Evolutionary conservation across 1,284 basidiomycete genomes (phyloP).

Genomic region (Leucocoprinus gongylophorus): DNA sequence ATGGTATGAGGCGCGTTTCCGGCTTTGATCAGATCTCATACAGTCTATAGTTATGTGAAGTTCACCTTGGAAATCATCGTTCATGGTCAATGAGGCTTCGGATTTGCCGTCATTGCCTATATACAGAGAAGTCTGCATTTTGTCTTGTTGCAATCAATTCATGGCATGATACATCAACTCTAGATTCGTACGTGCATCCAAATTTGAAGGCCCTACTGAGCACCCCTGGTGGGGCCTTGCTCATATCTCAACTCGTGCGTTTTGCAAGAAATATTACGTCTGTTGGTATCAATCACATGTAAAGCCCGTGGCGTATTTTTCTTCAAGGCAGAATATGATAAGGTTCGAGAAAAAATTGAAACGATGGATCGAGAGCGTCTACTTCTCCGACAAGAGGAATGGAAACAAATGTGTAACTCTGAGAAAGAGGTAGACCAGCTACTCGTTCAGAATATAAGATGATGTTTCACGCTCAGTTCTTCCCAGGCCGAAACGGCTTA

Average conservation of each 20-base stretch:
- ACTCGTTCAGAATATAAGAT: not conserved
- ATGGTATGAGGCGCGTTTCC: not conserved
- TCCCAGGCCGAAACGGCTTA: not conserved
- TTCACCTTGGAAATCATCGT: not conserved
- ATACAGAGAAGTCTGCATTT: not conserved
- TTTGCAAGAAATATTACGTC: not conserved
- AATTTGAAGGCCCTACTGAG: not conserved
- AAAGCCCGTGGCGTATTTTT: not conserved
- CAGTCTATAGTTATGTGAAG: not conserved
- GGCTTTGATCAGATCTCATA: no score
- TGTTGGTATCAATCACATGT: not conserved
- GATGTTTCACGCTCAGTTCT: not conserved
- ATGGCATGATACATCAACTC: not conserved
- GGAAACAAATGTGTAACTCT: not conserved
- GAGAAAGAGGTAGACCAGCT: not conserved
- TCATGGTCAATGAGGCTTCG: conserved; percentile 5
- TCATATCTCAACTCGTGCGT: not conserved
- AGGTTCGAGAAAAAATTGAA: not conserved
- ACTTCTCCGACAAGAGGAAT: not conserved
- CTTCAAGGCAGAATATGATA: conserved; percentile 2
- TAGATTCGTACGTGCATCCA: not conserved
- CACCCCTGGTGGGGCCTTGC: conserved; percentile 1
- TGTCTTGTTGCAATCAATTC: not conserved
- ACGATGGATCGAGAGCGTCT: not conserved
- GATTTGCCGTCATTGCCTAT: conserved; percentile 1